Percentiles rank a stretch among this genome's conserved stretches.
Conservation (phyloP, 306 rosid species). For the Vigna nakashimae region DNA sequence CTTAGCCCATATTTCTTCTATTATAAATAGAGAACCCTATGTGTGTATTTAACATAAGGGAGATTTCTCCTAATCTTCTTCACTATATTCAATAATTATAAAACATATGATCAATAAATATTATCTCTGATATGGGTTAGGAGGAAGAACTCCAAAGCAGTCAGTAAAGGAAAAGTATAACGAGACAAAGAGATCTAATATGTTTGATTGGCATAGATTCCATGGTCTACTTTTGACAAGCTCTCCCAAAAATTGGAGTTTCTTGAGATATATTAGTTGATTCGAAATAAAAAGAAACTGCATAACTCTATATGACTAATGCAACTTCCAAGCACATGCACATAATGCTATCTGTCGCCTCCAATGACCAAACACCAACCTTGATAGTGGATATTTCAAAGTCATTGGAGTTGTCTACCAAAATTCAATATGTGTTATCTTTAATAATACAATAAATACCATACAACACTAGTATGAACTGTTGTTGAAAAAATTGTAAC, state of each 20-base stretch:
- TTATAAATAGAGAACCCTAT: too few species aligned
- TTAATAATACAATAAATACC: background rate
- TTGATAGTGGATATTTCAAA: slow-evolving; percentile 9
- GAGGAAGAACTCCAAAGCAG: slow-evolving; percentile 10
- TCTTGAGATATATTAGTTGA: background rate
- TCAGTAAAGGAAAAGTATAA: slow-evolving; percentile 18
- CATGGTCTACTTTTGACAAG: background rate
- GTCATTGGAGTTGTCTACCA: slow-evolving; percentile 15
- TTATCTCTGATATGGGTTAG: background rate
- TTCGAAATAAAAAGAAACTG: slow-evolving; percentile 6
- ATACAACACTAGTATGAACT: background rate
- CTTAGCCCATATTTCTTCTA: too few species aligned
- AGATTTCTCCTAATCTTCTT: too few species aligned
- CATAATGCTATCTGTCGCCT: slow-evolving; percentile 1
- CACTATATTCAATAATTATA: too few species aligned
- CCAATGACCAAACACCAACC: background rate
- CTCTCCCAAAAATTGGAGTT: background rate
- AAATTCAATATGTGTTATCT: background rate
- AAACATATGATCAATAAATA: background rate
- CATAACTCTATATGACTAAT: background rate
- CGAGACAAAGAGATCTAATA: slow-evolving; percentile 12
- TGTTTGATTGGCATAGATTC: slow-evolving; percentile 2
- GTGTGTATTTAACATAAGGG: too few species aligned
- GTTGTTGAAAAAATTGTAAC: slow-evolving; percentile 2
- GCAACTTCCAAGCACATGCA: background rate